Evolutionary conservation across 2,329 filamentous ascomycete species (phyloP).

Genomic region (Penicillium expansum): DNA sequence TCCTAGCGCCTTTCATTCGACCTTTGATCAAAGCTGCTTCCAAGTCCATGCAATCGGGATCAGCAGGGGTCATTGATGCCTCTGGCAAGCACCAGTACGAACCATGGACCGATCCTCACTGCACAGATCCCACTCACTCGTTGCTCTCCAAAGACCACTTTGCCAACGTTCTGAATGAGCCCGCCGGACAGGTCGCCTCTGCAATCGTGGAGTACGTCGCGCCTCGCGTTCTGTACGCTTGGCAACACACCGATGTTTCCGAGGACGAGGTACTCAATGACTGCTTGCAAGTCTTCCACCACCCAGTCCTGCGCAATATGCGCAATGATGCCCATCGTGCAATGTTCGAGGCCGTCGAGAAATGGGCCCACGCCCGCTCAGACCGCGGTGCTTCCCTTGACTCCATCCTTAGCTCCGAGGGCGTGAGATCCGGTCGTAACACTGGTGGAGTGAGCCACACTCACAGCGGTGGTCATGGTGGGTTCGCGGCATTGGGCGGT

Average conservation of each 20-base stretch:
- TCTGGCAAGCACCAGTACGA: slow-evolving; percentile 74
- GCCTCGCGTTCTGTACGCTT: slow-evolving; percentile 84
- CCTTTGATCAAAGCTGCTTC: slow-evolving; percentile 88
- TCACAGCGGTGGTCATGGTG: slow-evolving; percentile 28
- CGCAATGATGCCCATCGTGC: slow-evolving; percentile 74
- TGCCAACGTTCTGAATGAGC: slow-evolving; percentile 73
- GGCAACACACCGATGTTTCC: slow-evolving; percentile 81
- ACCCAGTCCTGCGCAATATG: slow-evolving; percentile 77
- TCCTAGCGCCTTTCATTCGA: slow-evolving; percentile 86
- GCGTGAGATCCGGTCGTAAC: slow-evolving; percentile 79
- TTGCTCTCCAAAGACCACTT: slow-evolving; percentile 85
- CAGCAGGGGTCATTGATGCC: slow-evolving; percentile 65
- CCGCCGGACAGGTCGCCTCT: slow-evolving; percentile 69
- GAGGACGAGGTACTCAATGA: slow-evolving; percentile 82
- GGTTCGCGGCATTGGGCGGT: slow-evolving; percentile 27
- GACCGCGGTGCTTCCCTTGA: slow-evolving; percentile 68
- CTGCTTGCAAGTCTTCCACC: slow-evolving; percentile 80
- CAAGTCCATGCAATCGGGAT: slow-evolving; percentile 80
- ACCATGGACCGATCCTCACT: slow-evolving; percentile 72
- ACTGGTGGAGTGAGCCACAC: slow-evolving; percentile 34
- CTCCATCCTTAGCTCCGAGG: slow-evolving; percentile 73
- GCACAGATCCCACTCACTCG: slow-evolving; percentile 76
- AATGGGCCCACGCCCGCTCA: slow-evolving; percentile 71
- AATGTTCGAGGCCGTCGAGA: slow-evolving; percentile 84
- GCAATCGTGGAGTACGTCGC: slow-evolving; percentile 82